Evolutionary conservation across 768 basidiomycete species (phyloP).

Genomic region (Amanita fuliginea): DNA sequence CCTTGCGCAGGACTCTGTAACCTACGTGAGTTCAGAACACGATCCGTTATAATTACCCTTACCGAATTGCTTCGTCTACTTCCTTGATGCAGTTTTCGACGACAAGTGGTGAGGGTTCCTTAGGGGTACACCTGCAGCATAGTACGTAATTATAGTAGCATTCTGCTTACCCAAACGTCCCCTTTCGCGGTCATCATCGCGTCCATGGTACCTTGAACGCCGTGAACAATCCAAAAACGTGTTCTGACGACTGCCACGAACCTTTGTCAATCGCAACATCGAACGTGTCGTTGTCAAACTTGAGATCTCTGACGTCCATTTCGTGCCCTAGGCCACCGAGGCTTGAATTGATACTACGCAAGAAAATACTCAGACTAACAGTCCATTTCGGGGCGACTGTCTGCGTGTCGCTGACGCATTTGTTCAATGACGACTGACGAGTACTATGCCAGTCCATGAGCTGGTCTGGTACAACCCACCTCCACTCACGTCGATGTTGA

Average conservation of each 20-base stretch:
- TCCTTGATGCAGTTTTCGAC: conserved; percentile 65
- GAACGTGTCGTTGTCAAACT: conserved; percentile 49
- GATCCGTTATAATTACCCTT: neutral
- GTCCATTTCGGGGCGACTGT: conserved; percentile 51
- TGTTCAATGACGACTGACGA: conserved; percentile 64
- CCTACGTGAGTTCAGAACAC: neutral
- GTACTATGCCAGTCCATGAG: conserved; percentile 37
- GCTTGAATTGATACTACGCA: neutral
- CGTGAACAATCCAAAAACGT: neutral
- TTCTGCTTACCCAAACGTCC: conserved; percentile 60
- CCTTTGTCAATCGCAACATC: conserved; percentile 84
- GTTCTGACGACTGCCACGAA: conserved; percentile 3
- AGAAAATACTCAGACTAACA: conserved; percentile 30
- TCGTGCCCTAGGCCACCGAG: conserved; percentile 54
- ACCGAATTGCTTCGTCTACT: conserved; percentile 69
- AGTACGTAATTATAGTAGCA: neutral
- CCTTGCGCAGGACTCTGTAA: conserved; percentile 49
- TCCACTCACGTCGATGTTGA: conserved; percentile 62
- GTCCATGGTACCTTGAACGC: conserved; percentile 60
- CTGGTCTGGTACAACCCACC: neutral
- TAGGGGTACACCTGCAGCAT: neutral
- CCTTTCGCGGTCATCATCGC: conserved; percentile 80
- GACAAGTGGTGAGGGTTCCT: conserved; percentile 70
- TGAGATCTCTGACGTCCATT: conserved; percentile 70
- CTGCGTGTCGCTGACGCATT: conserved; percentile 48